Evolutionary conservation across 139 green algal genomes (phyloP).

Genomic region (Tetraselmis striata): DNA sequence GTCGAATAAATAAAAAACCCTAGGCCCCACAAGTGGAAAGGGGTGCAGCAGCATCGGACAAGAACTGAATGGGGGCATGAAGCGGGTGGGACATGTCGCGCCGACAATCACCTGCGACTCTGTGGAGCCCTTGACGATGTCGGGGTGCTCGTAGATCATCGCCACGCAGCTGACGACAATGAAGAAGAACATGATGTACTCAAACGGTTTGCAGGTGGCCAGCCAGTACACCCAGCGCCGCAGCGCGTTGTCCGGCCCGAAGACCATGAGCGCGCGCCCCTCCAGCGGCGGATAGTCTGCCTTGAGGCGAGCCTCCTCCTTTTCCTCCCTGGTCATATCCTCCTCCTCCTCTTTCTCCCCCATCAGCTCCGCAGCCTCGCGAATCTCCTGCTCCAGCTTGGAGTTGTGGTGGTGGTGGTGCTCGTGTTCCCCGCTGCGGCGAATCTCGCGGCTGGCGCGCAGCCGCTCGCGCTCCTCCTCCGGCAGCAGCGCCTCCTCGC

Average conservation of each 20-base stretch:
- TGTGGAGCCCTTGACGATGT: conserved; percentile 21
- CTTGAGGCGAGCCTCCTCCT: not conserved
- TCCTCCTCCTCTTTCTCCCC: not conserved
- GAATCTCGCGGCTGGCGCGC: no score
- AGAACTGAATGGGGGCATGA: no score
- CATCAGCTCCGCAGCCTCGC: not conserved
- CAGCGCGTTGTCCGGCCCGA: conserved; percentile 31
- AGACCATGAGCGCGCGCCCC: conserved; percentile 3
- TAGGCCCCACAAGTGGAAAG: no score
- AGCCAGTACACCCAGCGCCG: conserved; percentile 30
- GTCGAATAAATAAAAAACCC: no score
- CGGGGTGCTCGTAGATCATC: conserved; percentile 60
- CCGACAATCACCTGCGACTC: conserved; percentile 29
- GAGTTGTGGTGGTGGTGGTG: not conserved
- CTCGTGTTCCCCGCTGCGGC: no score
- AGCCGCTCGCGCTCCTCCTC: not conserved
- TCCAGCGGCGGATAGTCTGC: conserved; percentile 5
- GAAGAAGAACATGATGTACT: conserved; percentile 62
- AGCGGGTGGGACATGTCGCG: no score
- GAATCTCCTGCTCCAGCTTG: not conserved
- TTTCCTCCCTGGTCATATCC: not conserved
- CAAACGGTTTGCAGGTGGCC: conserved; percentile 33
- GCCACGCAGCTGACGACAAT: conserved; percentile 63
- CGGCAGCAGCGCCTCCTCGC: not conserved
- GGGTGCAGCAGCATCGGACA: no score